Evolutionary conservation across 116 monocot genomes (phyloP).

Genomic region (Posidonia oceanica): DNA sequence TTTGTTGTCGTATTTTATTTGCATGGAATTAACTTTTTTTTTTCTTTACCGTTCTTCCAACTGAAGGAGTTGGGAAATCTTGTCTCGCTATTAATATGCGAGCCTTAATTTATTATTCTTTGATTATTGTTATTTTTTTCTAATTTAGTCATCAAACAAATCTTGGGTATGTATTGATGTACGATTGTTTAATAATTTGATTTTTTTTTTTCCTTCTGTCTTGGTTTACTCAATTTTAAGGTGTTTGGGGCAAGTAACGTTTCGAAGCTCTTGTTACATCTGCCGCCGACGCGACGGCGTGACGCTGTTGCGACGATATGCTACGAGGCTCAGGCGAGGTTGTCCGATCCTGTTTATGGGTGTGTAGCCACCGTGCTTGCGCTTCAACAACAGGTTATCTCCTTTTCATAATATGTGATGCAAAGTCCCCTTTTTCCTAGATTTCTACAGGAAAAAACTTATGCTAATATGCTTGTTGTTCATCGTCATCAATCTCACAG

Average conservation of each 20-base stretch:
- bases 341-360: constrained; percentile 62
- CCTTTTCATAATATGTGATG: too few relatives aligned
- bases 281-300: constrained; percentile 24
- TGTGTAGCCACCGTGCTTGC: constrained; percentile 50
- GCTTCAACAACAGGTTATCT: constrained; percentile 46
- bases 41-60: too few relatives aligned
- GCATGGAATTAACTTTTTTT: too few relatives aligned
- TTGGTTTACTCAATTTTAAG: constrained; percentile 10
- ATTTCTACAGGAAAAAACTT: too few relatives aligned
- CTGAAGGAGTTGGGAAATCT: too few relatives aligned
- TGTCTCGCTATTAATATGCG: not conserved
- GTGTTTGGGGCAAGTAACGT: constrained; percentile 73
- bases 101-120: not conserved
- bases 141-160: not conserved
- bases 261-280: constrained; percentile 41
- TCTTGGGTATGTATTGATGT: not conserved
- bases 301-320: constrained; percentile 54
- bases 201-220: constrained; percentile 11
- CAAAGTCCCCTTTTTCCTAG: too few relatives aligned
- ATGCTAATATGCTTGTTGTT: too few relatives aligned
- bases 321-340: constrained; percentile 73
- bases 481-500: too few relatives aligned
- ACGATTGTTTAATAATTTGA: too few relatives aligned
- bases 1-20: too few relatives aligned
- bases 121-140: not conserved